These are phyloP conservation scores for Gossypium schwendimanii DNA, from an alignment of 441 rosid species.

Conservation along the genomic window DNA sequence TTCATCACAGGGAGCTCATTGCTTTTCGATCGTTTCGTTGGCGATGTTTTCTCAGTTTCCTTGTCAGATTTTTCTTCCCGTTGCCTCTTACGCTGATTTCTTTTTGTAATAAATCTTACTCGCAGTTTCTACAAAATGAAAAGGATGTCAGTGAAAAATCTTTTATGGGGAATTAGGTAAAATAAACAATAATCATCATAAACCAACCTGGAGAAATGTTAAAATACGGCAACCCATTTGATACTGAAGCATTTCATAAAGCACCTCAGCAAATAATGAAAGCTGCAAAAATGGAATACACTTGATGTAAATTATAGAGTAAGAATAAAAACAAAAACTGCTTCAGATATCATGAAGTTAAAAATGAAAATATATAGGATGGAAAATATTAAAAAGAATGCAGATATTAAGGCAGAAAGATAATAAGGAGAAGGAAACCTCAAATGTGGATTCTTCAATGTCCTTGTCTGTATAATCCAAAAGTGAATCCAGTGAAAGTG, in stretches of 20 bases:
- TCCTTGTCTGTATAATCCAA: slow-evolving; percentile 88
- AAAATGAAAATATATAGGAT: background rate
- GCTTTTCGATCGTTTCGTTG: slow-evolving; percentile 52
- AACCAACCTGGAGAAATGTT: slow-evolving; percentile 73
- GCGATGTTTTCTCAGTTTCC: slow-evolving; percentile 35
- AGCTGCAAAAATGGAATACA: slow-evolving; percentile 45
- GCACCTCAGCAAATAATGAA: slow-evolving; percentile 84
- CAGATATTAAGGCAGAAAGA: slow-evolving; percentile 9
- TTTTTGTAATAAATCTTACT: slow-evolving; percentile 49
- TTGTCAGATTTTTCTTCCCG: slow-evolving; percentile 47
- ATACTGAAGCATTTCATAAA: slow-evolving; percentile 90
- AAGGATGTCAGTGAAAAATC: slow-evolving; percentile 12
- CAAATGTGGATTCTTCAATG: slow-evolving; percentile 80
- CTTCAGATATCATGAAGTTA: background rate
- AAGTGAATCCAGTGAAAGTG: slow-evolving; percentile 86
- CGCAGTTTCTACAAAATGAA: slow-evolving; percentile 55
- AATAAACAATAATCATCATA: slow-evolving; percentile 6
- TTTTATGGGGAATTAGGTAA: slow-evolving; percentile 11
- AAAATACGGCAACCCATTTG: slow-evolving; percentile 86
- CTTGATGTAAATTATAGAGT: background rate
- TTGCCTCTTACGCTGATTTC: slow-evolving; percentile 77
- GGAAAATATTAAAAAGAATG: background rate
- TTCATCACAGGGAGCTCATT: slow-evolving; percentile 46
- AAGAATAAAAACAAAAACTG: background rate
- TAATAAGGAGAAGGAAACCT: slow-evolving; percentile 38